Conservation (phyloP, 805 yeast species). For the Yamadazyma takamatsuzukensis region DNA sequence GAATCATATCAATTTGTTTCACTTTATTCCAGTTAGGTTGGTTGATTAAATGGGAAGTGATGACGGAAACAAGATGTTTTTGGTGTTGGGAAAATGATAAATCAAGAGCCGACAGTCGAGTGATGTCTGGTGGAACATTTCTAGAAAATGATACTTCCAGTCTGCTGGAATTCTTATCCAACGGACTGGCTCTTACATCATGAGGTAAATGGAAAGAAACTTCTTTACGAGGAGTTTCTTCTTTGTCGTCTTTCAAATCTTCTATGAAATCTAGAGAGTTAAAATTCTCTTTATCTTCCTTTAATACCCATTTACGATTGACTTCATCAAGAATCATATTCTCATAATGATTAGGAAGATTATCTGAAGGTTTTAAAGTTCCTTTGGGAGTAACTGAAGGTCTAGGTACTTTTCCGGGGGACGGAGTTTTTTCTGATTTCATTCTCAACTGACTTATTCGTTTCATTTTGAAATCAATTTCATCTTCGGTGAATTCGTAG, state of each 20-base stretch:
- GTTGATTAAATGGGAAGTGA: slow-evolving; percentile 40
- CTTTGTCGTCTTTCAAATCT: slow-evolving; percentile 19
- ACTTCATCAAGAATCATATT: slow-evolving; percentile 29
- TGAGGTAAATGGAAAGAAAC: slow-evolving; percentile 41
- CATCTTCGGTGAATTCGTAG: slow-evolving; percentile 18
- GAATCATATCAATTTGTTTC: slow-evolving; percentile 31
- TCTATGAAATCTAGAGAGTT: slow-evolving; percentile 39
- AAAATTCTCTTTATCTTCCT: slow-evolving; percentile 15
- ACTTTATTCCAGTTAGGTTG: slow-evolving; percentile 43
- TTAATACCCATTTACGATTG: slow-evolving; percentile 27
- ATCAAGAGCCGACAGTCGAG: slow-evolving; percentile 19
- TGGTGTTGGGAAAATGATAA: slow-evolving; percentile 48
- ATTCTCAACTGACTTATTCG: slow-evolving; percentile 34
- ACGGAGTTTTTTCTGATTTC: slow-evolving; percentile 6
- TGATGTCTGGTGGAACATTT: slow-evolving; percentile 1
- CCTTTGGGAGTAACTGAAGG: no score
- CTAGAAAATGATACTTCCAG: not conserved
- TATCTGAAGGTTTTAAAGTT: slow-evolving; percentile 30
- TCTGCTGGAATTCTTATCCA: not conserved
- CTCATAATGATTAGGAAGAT: slow-evolving; percentile 32
- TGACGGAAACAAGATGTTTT: slow-evolving; percentile 39
- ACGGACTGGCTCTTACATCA: slow-evolving; percentile 12
- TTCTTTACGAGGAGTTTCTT: slow-evolving; percentile 19
- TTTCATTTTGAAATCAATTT: slow-evolving; percentile 30
- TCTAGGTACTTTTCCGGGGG: slow-evolving; percentile 1